Base-by-base conservation (phyloP, 257 asterid genomes). In the Prunella vulgaris region DNA sequence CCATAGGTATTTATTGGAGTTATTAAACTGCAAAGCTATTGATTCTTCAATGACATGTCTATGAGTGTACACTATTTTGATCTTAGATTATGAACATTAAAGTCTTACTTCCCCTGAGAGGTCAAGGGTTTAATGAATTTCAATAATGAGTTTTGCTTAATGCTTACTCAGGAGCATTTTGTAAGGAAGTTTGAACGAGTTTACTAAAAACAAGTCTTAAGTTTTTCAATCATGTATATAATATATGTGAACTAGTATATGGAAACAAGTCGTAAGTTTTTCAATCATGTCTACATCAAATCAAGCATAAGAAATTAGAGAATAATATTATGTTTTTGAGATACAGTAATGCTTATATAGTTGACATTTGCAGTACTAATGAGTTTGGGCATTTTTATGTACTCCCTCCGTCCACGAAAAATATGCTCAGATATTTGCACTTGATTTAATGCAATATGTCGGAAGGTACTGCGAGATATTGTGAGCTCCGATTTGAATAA, bases 71-170 rank as follows among this genome's bases (percentile, higher is more conserved):
- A 18, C 5, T 51, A 10, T 57, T 25, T 56, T 44, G 37, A 28
- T 15, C 18, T 14, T 28, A 10, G 37, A 25, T 49, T 44, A 65
- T 13, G 30, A 46, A 22, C 21, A 44, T 6, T 65, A 3, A n/a
- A n/a, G 44, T 71, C 60, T 22, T 42, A 30, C 65, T 52, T 18
- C 21, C 42, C 27, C 67, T 32, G 14, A 40, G 74, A 67, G 62
- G 52, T 56, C 40, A 14, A 9, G 52, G 24, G 61, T 69, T 21
- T 30, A 21, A 15, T 61, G 15, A 32, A 13, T 67, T 28, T 3
- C 60, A 15, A 8, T 46, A 35, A 18, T 0, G 5, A 5, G 30
- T 25, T 27, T 12, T 57, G 35, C 33, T 22, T 20, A 56, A 13
- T 56, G 61, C 61, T 67, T 57, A 10, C 37, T 38, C 49, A 48